These are phyloP conservation scores for Paxillus involutus DNA, from an alignment of 768 basidiomycete genomes.

Conservation along the genomic window DNA sequence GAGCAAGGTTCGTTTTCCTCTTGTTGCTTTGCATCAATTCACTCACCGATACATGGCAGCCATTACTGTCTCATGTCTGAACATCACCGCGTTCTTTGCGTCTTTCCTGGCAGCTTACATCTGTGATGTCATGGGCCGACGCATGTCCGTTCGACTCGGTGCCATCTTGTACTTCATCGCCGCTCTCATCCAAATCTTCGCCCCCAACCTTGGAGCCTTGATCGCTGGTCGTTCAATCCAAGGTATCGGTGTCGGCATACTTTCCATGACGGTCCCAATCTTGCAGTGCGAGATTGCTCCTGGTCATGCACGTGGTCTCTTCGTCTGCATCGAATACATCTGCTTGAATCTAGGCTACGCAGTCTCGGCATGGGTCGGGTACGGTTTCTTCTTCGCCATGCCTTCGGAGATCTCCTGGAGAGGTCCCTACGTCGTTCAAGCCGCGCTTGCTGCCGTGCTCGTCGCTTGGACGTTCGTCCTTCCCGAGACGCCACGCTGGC, in stretches of 20 bases:
- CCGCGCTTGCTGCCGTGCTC: conserved; percentile 47
- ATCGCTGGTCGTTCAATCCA: conserved; percentile 46
- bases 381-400: conserved; percentile 46
- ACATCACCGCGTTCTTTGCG: conserved; percentile 49
- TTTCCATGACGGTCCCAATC: conserved; percentile 51
- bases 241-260: conserved; percentile 49
- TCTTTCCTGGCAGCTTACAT: conserved; percentile 47
- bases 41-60: conserved; percentile 28
- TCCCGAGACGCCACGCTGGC: conserved; percentile 55
- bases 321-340: conserved; percentile 54
- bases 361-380: conserved; percentile 49
- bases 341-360: conserved; percentile 53
- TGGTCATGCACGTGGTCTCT: conserved; percentile 47
- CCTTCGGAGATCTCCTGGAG: conserved; percentile 53
- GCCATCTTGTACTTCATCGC: conserved; percentile 49
- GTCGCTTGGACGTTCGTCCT: conserved; percentile 47
- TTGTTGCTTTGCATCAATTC: not conserved
- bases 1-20: conserved; percentile 37
- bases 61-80: conserved; percentile 49
- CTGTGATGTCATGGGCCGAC: conserved; percentile 50
- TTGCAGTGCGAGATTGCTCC: conserved; percentile 51
- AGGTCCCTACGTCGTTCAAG: conserved; percentile 55
- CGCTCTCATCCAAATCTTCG: conserved; percentile 49
- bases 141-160: conserved; percentile 50
- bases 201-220: conserved; percentile 41